Conservation (phyloP, 108 stramenopile genomes). For the Pinguiococcus pyrenoidosus region DNA sequence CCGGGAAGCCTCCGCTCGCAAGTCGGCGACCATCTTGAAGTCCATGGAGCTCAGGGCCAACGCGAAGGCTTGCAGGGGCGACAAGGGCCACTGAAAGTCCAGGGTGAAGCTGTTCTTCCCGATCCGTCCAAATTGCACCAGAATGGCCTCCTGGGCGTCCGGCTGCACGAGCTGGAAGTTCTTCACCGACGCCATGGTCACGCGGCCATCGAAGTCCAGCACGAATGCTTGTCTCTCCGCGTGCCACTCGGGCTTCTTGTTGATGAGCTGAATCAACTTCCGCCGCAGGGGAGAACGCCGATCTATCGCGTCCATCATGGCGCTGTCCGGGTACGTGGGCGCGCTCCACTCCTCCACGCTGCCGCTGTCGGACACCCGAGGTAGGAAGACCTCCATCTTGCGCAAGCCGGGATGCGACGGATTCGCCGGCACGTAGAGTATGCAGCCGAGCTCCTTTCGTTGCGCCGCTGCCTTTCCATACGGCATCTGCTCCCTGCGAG, state of each 20-base stretch:
- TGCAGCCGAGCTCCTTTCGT: constrained; percentile 19
- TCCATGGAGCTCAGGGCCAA: too few species aligned
- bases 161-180: constrained; percentile 41
- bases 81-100: constrained; percentile 29
- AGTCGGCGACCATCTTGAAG: too few species aligned
- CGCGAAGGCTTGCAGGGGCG: constrained; percentile 18
- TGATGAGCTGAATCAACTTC: constrained; percentile 20
- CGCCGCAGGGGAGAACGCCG: background rate
- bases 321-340: constrained; percentile 4
- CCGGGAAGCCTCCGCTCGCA: too few species aligned
- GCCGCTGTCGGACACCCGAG: constrained; percentile 1
- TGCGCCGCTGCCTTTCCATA: too few species aligned
- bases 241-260: constrained; percentile 41
- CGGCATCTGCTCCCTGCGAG: background rate
- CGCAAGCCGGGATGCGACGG: constrained; percentile 8
- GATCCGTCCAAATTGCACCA: constrained; percentile 27
- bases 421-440: constrained; percentile 12
- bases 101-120: constrained; percentile 28
- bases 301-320: background rate
- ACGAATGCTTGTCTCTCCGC: constrained; percentile 37
- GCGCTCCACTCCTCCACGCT: background rate
- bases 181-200: constrained; percentile 41
- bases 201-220: constrained; percentile 47
- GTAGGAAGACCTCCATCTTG: constrained; percentile 28
- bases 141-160: constrained; percentile 5